Evolutionary conservation across 495 filamentous ascomycete genomes (phyloP), one percentile per base, ranked within the genome.

Genomic region (Tuber calosporum): DNA sequence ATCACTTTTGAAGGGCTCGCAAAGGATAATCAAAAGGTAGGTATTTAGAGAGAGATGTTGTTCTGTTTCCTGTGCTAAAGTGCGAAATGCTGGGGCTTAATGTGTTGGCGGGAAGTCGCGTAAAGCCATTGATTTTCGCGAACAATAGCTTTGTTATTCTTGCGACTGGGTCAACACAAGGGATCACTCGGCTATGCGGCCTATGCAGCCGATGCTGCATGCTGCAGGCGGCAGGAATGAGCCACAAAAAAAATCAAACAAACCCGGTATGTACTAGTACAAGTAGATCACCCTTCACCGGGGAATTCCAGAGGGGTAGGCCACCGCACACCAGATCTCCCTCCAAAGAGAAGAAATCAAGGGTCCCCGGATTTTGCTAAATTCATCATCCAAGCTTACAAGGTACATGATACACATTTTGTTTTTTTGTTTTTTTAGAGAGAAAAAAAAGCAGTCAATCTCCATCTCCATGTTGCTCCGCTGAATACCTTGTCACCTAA

Each of bases 1-100:
- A 79, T 79, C 5, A 20, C 67, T 43, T 36, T 70, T 26, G 15
- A 38, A 39, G 6, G 53, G 22, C 2, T 58, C 30, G n/a, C n/a
- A 30, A 30, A 53, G n/a, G 48, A 30, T 19, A 26, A 13, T 11
- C 22, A 58, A 7, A 19, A 7, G 22, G 9, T 17, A 62, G 53
- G 17, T 62, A 1, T 62, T 34, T 4, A 13, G 48, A 34, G 22
- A 26, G 53, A 62, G 26, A 30, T n/a, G 26, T 26, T 30, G 53
- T 13, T 62, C 53, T 62, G 26, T 4, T 62, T 13, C 53, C 13
- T 15, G 11, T 26, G 26, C 5, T 34, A 19, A 62, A 26, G 53
- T 34, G 53, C 34, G 26, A 26, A 34, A 34, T 34, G 53, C 3
- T 7, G 13, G 26, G 13, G 4, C 34, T 34, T 19, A 62, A 62